Conservation (phyloP, 345 rosid genomes). For the Streptanthus diversifolius region DNA sequence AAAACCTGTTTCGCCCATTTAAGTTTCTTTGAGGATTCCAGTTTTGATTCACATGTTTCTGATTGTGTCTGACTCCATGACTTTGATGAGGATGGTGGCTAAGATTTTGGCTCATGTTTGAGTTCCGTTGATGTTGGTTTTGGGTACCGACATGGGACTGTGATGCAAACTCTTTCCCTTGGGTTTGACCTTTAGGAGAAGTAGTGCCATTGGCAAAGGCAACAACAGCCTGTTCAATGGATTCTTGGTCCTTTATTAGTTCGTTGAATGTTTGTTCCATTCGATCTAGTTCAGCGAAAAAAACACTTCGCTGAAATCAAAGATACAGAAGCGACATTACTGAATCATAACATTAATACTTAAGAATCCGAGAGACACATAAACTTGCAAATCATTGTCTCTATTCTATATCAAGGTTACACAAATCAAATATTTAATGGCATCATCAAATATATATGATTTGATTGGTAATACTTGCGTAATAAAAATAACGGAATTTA, state of each 20-base stretch:
- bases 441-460: no score
- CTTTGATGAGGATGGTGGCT: slow-evolving; percentile 42
- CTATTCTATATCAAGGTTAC: neutral
- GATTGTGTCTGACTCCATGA: slow-evolving; percentile 57
- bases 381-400: neutral
- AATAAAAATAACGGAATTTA: no score
- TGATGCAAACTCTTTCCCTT: slow-evolving; percentile 40
- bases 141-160: slow-evolving; percentile 41
- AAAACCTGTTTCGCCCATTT: slow-evolving; percentile 45
- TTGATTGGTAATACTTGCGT: no score
- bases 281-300: neutral
- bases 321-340: neutral
- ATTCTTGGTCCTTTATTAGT: neutral
- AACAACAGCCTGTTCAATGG: slow-evolving; percentile 24
- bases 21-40: slow-evolving; percentile 52
- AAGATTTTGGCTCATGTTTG: slow-evolving; percentile 51
- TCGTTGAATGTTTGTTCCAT: neutral
- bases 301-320: slow-evolving; percentile 35
- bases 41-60: slow-evolving; percentile 47
- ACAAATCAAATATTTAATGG: neutral
- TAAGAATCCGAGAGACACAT: neutral
- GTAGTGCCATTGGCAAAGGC: slow-evolving; percentile 26
- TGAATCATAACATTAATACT: neutral
- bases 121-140: slow-evolving; percentile 47
- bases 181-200: slow-evolving; percentile 20